Conservation (phyloP, 352 stramenopile genomes). For the Phytophthora vignae region DNA sequence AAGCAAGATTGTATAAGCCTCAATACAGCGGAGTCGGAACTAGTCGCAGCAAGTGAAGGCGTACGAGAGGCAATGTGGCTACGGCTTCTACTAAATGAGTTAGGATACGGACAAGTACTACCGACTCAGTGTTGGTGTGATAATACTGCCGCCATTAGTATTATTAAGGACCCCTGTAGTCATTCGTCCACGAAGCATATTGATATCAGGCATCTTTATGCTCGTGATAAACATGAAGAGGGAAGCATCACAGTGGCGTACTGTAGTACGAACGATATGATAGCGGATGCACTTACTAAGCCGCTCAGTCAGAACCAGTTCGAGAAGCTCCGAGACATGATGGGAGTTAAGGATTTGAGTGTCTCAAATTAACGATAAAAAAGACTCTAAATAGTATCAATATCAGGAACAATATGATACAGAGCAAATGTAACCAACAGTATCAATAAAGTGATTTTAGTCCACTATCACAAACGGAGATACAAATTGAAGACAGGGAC, state of each 20-base stretch:
- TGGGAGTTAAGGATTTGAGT: too few species aligned
- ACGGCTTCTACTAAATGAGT: constrained; percentile 7
- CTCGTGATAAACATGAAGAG: neutral
- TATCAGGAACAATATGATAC: too few species aligned
- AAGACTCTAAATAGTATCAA: too few species aligned
- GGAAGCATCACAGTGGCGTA: neutral
- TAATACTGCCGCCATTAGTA: neutral
- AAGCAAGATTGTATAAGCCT: constrained; percentile 19
- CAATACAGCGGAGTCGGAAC: constrained; percentile 5
- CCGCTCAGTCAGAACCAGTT: too few species aligned
- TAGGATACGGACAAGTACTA: neutral
- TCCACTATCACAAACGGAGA: too few species aligned
- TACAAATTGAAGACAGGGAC: too few species aligned
- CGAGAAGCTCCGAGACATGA: too few species aligned
- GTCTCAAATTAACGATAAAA: too few species aligned
- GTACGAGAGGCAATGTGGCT: constrained; percentile 10
- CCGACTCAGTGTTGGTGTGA: neutral
- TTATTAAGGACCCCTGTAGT: neutral
- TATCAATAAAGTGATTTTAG: too few species aligned
- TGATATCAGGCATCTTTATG: neutral
- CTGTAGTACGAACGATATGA: too few species aligned
- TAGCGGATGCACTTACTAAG: too few species aligned
- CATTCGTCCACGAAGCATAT: neutral
- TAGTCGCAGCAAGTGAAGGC: constrained; percentile 9
- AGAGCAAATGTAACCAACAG: too few species aligned